Evolutionary conservation across 164 flowering plant species (phyloP).

Genomic region (Vitis rupestris): DNA sequence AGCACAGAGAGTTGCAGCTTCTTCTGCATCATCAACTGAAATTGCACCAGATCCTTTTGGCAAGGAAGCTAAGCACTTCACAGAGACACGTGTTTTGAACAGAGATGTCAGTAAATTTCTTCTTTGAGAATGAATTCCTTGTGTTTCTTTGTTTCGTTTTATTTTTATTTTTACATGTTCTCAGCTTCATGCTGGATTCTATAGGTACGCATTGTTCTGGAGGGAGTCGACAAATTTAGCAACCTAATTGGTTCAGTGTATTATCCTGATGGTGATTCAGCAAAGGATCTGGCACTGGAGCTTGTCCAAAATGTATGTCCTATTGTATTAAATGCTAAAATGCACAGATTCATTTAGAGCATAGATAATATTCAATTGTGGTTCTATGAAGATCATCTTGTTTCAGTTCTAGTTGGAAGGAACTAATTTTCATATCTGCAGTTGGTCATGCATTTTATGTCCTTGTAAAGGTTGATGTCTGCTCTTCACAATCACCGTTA

Average conservation of each 20-base stretch:
- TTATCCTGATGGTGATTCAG: conserved; percentile 87
- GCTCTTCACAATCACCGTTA: not conserved
- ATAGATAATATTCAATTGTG: not conserved
- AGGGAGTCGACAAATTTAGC: conserved; percentile 90
- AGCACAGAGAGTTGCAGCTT: conserved; percentile 82
- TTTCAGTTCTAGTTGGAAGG: not conserved
- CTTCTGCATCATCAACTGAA: conserved; percentile 56
- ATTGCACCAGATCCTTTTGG: conserved; percentile 73
- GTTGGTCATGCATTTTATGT: not conserved
- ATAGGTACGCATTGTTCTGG: conserved; percentile 92
- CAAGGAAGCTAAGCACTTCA: conserved; percentile 87
- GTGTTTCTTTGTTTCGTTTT: not conserved
- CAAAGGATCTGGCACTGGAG: conserved; percentile 87
- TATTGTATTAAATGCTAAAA: not conserved
- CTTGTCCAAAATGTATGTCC: conserved; percentile 83
- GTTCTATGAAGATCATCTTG: not conserved
- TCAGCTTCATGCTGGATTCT: conserved; percentile 18
- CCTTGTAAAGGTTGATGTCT: not conserved
- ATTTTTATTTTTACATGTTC: conserved; percentile 10
- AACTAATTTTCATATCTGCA: not conserved
- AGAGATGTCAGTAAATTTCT: conserved; percentile 66
- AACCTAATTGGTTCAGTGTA: conserved; percentile 88
- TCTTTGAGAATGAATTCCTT: not conserved
- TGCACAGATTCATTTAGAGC: too few relatives aligned
- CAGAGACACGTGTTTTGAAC: conserved; percentile 80